These are phyloP conservation scores for Globisporangium okanoganense DNA, from an alignment of 352 stramenopile species.

Conservation along the genomic window DNA sequence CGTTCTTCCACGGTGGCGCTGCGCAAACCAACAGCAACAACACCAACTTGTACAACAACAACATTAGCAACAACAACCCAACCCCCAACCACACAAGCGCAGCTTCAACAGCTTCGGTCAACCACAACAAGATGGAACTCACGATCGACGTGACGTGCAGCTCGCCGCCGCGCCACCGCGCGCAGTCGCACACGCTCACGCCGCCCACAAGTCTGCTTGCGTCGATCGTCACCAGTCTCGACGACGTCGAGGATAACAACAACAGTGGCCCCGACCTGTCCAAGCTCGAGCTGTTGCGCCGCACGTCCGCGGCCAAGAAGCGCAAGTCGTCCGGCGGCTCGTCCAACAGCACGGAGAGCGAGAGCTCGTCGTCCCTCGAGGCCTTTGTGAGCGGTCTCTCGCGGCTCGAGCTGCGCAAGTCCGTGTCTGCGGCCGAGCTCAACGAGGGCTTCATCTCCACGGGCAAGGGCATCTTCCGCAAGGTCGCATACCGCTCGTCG, in stretches of 20 bases:
- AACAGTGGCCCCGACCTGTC: conserved; percentile 5
- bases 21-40: conserved; percentile 22
- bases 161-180: conserved; percentile 10
- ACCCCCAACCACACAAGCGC: not conserved
- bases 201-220: conserved; percentile 1
- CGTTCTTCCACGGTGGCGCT: conserved; percentile 49
- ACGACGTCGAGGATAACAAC: conserved; percentile 10
- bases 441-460: conserved; percentile 84
- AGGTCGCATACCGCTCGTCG: conserved; percentile 60
- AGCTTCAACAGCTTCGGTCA: conserved; percentile 7
- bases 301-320: conserved; percentile 19
- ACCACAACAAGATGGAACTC: conserved; percentile 12
- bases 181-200: conserved; percentile 12
- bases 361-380: conserved; percentile 34
- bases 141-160: conserved; percentile 14
- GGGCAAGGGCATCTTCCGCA: conserved; percentile 84
- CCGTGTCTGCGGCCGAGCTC: conserved; percentile 45
- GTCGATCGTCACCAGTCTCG: not conserved
- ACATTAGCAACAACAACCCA: conserved; percentile 1
- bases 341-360: conserved; percentile 38
- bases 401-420: conserved; percentile 44
- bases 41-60: conserved; percentile 13
- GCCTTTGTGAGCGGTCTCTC: conserved; percentile 37
- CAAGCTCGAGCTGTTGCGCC: conserved; percentile 14
- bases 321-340: conserved; percentile 55